These are phyloP conservation scores for Aspergillus homomorphus DNA, from an alignment of 495 filamentous ascomycete species.

Conservation along the genomic window DNA sequence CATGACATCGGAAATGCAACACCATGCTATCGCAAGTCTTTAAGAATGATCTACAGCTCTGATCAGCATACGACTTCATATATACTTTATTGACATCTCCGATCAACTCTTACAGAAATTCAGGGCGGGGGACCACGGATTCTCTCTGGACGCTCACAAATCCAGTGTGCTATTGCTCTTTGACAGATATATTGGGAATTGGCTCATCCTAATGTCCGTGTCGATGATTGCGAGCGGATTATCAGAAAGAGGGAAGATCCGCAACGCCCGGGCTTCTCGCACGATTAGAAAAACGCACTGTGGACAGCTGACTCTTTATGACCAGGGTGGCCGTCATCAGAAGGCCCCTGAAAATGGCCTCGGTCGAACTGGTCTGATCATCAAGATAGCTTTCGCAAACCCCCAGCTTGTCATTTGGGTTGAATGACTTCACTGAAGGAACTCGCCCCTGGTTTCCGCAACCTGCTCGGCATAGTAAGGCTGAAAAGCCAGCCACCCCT, in stretches of 20 bases:
- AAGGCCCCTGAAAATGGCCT: background rate
- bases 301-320: too few relatives aligned
- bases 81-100: background rate
- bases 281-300: background rate
- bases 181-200: background rate
- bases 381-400: background rate
- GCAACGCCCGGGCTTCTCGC: too few relatives aligned
- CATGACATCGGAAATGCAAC: background rate
- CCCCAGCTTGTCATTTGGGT: background rate
- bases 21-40: background rate
- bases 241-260: background rate
- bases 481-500: slow-evolving; percentile 25
- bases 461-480: slow-evolving; percentile 21
- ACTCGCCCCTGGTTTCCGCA: background rate
- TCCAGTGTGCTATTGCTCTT: background rate
- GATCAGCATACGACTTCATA: background rate
- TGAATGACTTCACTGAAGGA: background rate
- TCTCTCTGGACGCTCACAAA: background rate
- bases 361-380: background rate
- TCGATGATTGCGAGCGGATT: background rate
- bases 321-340: background rate
- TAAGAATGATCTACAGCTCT: background rate
- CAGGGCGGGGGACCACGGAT: background rate
- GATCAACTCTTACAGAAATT: background rate
- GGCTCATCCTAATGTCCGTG: background rate